Conservation (phyloP, 352 stramenopile species). For the Phytopythium mirpurense region DNA sequence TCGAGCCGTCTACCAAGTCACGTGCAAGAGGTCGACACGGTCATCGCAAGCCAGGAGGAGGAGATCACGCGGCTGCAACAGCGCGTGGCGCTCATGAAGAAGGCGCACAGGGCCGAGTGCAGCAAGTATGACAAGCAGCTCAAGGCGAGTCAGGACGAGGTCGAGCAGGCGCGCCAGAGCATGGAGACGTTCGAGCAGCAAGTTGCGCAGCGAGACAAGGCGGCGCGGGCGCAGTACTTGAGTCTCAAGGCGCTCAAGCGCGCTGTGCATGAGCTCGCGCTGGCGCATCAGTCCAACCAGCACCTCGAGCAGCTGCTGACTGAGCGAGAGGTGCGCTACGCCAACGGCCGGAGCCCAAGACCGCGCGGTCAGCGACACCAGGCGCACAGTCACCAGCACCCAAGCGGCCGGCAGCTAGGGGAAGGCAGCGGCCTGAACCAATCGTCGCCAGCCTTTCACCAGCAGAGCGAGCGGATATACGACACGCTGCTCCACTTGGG, state of each 20-base stretch:
- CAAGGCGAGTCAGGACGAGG: constrained; percentile 34
- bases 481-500: constrained; percentile 35
- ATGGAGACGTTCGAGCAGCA: constrained; percentile 49
- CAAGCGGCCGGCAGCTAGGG: background rate
- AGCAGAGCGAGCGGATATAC: constrained; percentile 20
- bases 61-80: constrained; percentile 60
- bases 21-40: constrained; percentile 26
- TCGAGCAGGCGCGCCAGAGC: constrained; percentile 31
- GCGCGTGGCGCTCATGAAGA: constrained; percentile 58
- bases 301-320: constrained; percentile 33
- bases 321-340: constrained; percentile 29
- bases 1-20: constrained; percentile 5
- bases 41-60: constrained; percentile 60
- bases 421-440: constrained; percentile 6
- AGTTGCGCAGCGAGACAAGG: constrained; percentile 52
- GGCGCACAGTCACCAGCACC: constrained; percentile 6
- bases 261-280: constrained; percentile 42
- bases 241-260: constrained; percentile 78
- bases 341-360: constrained; percentile 10
- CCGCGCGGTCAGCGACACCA: constrained; percentile 1
- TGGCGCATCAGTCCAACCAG: constrained; percentile 51
- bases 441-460: background rate
- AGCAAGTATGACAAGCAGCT: constrained; percentile 46
- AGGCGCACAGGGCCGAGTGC: constrained; percentile 39
- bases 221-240: constrained; percentile 51